Evolutionary conservation across 225 moss, liverwort and hornwort species (phyloP).

Genomic region (Polytrichum formosum): DNA sequence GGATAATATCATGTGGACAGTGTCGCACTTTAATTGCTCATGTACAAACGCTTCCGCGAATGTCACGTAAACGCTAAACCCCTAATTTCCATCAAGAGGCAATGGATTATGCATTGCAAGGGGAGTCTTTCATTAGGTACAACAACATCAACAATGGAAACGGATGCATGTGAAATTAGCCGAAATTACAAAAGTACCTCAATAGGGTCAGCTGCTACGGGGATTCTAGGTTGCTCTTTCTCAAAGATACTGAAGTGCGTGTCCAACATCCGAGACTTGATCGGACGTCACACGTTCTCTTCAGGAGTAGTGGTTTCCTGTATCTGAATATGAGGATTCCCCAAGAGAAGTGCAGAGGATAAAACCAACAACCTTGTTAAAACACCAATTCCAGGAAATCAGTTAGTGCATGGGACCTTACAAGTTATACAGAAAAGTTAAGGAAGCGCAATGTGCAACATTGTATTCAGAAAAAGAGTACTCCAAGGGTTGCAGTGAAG

Average conservation of each 20-base stretch:
- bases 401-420: neutral
- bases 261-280: conserved; percentile 7
- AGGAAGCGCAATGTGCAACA: neutral
- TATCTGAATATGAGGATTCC: too few relatives aligned
- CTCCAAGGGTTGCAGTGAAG: neutral
- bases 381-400: neutral
- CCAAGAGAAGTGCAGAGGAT: too few relatives aligned
- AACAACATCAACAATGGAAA: neutral
- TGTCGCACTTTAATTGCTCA: neutral
- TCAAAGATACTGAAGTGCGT: conserved; percentile 4
- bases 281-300: conserved; percentile 12
- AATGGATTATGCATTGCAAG: too few relatives aligned
- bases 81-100: neutral
- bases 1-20: neutral
- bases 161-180: neutral
- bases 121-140: neutral
- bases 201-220: conserved; percentile 2
- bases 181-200: neutral
- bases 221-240: conserved; percentile 8
- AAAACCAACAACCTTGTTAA: neutral
- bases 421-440: neutral
- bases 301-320: conserved; percentile 4
- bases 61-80: neutral
- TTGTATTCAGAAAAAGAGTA: neutral
- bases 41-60: neutral